Base-by-base conservation (phyloP, 345 rosid genomes). In the Rubroshorea leprosula region DNA sequence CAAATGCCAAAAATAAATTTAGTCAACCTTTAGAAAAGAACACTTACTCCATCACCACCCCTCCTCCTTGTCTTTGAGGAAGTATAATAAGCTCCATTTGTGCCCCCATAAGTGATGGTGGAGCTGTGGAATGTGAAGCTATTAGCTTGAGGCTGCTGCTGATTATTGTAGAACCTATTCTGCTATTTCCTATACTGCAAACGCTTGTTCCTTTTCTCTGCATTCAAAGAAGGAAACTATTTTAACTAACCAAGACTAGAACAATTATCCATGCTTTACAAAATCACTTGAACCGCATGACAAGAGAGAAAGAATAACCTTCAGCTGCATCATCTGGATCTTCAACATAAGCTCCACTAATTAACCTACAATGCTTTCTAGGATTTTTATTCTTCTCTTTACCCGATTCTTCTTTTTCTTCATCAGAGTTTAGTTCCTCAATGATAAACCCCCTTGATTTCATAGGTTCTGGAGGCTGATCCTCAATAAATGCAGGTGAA, bases 41-140 rank as follows among this genome's bases (percentile, higher is more conserved):
- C n/a, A 78, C 84, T 66, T 61, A 89, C 99, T 67, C 99, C 99
- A 75, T 93, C 95, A 75, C 87, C 76, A 58, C 99, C 97, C 0
- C 72, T 64, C 72, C 97, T 83, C 78, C 86, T 83, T 17, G 84
- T 80, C 55, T 64, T 79, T 4, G 96, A 87, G 5, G 90, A 85
- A 52, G 90, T 85, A 67, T 82, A 79, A 70, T 83, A 79, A 51
- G 85, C 70, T 13, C 99, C 97, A 50, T 79, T 60, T 0, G 74
- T 63, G 58, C 95, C 96, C 58, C 99, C 96, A 61, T 78, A 80
- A 11, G 84, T 49, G 16, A 89, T 85, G 50, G 69, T 26, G 22
- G 99, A 93, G 66, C 97, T 89, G 51, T 86, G 89, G 71, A 83
- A 82, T 39, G 82, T 55, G 55, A 77, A 93, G 53, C 83, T 68